Conservation (phyloP, 176 grass and related monocot genomes). For the Zea mays region DNA sequence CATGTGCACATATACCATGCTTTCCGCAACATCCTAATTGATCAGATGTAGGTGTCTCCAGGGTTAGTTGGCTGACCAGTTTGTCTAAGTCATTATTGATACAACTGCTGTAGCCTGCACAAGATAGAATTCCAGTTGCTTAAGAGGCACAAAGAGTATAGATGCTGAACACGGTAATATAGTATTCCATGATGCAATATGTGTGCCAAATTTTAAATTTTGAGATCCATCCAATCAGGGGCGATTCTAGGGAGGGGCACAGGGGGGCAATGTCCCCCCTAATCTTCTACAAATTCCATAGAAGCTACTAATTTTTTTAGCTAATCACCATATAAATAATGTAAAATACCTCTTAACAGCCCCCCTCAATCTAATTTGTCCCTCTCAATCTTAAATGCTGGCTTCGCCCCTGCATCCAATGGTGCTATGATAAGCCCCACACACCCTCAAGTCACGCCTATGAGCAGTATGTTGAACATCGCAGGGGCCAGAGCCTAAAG, state of each 20-base stretch:
- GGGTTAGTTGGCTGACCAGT: conserved; percentile 39
- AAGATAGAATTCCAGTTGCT: conserved; percentile 33
- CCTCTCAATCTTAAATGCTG: too few species aligned
- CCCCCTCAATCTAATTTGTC: too few species aligned
- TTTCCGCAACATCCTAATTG: conserved; percentile 87
- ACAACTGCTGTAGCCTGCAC: conserved; percentile 46
- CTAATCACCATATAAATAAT: too few species aligned
- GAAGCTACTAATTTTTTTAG: too few species aligned
- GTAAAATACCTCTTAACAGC: too few species aligned
- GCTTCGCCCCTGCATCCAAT: too few species aligned
- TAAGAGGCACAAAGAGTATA: background rate
- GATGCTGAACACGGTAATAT: background rate
- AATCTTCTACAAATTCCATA: too few species aligned
- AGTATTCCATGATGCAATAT: background rate
- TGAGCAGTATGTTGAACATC: background rate
- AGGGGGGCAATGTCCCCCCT: too few species aligned
- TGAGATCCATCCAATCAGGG: conserved; percentile 12
- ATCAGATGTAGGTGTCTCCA: conserved; percentile 49
- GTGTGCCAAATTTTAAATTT: conserved; percentile 7
- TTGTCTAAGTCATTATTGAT: conserved; percentile 34
- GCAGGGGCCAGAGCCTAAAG: background rate
- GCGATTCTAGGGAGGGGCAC: too few species aligned
- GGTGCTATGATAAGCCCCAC: background rate
- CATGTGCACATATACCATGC: conserved; percentile 95
- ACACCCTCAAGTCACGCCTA: background rate